phyloP scores from a whole-genome alignment of 108 stramenopile species.

The Nannochloropsis granulata region DNA sequence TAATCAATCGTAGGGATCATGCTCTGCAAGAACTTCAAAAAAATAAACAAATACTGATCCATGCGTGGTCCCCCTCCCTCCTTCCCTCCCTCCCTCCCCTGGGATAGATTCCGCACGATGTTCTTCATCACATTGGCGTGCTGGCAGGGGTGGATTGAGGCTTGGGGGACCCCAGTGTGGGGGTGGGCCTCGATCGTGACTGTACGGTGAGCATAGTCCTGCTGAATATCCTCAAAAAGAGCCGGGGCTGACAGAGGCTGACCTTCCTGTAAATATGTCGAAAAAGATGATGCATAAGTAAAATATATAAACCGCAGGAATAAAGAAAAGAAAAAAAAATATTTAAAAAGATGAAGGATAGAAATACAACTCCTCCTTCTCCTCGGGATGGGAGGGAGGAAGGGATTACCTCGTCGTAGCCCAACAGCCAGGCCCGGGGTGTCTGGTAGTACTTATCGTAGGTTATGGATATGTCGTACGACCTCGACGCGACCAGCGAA shows the following conservation, averaged over 20 bases:
- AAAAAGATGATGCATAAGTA: too few relatives aligned
- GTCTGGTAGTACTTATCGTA: slow-evolving; percentile 99
- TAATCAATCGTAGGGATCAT: slow-evolving; percentile 98
- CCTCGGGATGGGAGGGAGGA: too few relatives aligned
- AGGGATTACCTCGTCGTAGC: slow-evolving; percentile 50
- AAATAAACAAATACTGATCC: slow-evolving; percentile 93
- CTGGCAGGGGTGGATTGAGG: slow-evolving; percentile 93
- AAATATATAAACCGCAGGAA: too few relatives aligned
- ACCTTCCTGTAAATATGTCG: slow-evolving; percentile 4
- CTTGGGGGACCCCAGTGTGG: slow-evolving; percentile 61
- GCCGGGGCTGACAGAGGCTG: slow-evolving; percentile 63
- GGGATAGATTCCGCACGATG: slow-evolving; percentile 69
- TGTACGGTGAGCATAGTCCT: slow-evolving; percentile 93
- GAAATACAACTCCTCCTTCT: too few relatives aligned
- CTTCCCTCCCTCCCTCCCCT: slow-evolving; percentile 43
- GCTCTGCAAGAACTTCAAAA: slow-evolving; percentile 90
- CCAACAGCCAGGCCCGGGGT: slow-evolving; percentile 89
- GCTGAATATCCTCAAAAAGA: slow-evolving; percentile 86
- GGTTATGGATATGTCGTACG: slow-evolving; percentile 87
- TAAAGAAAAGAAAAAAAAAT: too few relatives aligned
- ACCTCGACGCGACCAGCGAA: slow-evolving; percentile 61
- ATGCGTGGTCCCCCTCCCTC: slow-evolving; percentile 48
- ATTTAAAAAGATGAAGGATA: too few relatives aligned
- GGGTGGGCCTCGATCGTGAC: slow-evolving; percentile 96
- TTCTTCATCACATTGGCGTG: slow-evolving; percentile 96